Evolutionary conservation across 768 basidiomycete species (phyloP).

Genomic region (Agrocybe praecox): DNA sequence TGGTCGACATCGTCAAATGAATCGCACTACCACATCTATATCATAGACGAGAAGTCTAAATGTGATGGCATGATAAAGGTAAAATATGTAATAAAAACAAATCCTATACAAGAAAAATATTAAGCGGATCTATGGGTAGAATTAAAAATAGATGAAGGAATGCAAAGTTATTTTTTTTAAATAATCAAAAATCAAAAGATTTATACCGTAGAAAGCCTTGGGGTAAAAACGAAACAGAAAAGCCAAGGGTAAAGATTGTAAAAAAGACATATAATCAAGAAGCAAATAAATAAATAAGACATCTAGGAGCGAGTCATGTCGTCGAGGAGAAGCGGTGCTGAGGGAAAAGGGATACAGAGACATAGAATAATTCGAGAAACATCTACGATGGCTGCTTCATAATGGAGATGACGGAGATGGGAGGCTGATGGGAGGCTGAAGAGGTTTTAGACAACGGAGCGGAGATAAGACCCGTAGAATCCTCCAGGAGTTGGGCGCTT

Average conservation of each 20-base stretch:
- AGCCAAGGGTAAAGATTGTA: background rate
- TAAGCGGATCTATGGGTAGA: background rate
- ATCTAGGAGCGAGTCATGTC: background rate
- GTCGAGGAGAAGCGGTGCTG: background rate
- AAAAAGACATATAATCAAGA: background rate
- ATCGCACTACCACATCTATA: too few species aligned
- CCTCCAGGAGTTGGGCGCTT: conserved; percentile 25
- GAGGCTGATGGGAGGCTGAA: background rate
- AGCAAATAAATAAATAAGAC: background rate
- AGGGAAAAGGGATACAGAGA: too few species aligned
- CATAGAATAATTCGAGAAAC: too few species aligned
- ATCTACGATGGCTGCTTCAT: background rate
- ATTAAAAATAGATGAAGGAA: background rate
- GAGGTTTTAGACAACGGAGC: background rate
- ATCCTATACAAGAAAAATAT: background rate
- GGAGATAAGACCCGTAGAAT: conserved; percentile 21
- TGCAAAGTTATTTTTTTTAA: background rate
- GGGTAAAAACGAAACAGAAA: background rate
- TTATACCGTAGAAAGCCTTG: background rate
- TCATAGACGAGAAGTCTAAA: too few species aligned
- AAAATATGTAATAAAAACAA: background rate
- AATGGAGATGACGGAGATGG: background rate
- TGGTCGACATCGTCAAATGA: too few species aligned
- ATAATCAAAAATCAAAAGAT: too few species aligned
- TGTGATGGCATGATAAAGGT: background rate